Base-by-base conservation (phyloP, 2,329 filamentous ascomycete species). In the Cordyceps farinosa region DNA sequence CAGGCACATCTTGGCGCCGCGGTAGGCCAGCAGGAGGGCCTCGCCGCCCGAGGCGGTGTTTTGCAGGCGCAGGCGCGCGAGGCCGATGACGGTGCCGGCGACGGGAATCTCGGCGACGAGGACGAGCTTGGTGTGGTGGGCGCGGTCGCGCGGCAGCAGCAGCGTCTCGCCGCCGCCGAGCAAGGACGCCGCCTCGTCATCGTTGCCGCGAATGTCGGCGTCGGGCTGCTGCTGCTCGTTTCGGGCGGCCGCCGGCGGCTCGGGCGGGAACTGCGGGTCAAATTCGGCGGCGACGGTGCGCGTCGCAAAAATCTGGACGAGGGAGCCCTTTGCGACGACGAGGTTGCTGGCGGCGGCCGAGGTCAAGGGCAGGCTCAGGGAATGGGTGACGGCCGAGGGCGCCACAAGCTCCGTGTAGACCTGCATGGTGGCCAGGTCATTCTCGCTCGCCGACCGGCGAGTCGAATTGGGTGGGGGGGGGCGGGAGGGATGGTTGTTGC, bases 401-500 rank as follows among this genome's bases (percentile, higher is more conserved):
- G 94, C 90, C 76, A 92, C 88, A 75, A 99, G 84, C 83, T 99
- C 95, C 73, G 92, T 93, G 80, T 98, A 98, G 83, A 92, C 96
- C 86, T 98, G 94, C 94, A 98, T 98, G 54, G 68, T 68, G 67
- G 71, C 74, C 70, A 69, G 67, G 71, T 69, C 76, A 77, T 77
- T 70, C 68, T 74, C 71, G 66, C 34, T 47, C 67, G 59, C 67
- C 63, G 62, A 63, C 64, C 65, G 63, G 51, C 45, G 60, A 64
- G 58, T 66, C 42, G 67, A 64, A 67, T 63, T 69, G 68, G 55
- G 53, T 57, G 48, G 30, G 55, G 53, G 59, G 48, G 30, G n/a
- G 48, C 38, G 38, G 38, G 17, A 34, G 30, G 34, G 30, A n/a
- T 51, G n/a, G 29, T 61, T 48, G 50, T 22, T 22, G 22, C 22